Evolutionary conservation across 805 yeast genomes (phyloP).

Genomic region (Teunomyces stri): DNA sequence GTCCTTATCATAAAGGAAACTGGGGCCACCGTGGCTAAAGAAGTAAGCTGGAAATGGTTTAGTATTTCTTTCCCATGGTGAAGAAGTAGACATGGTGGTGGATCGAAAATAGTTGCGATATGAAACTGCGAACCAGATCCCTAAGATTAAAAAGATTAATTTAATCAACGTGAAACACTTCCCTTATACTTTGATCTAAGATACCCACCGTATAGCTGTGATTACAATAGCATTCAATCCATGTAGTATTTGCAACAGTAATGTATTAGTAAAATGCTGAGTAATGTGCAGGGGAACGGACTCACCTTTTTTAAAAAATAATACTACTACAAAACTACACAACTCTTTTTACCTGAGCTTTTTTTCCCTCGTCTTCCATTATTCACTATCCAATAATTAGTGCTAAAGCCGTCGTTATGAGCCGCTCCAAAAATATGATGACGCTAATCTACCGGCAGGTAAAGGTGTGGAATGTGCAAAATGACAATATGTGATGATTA

Average conservation of each 20-base stretch:
- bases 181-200: background rate
- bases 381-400: too few relatives aligned
- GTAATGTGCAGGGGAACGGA: too few relatives aligned
- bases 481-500: background rate
- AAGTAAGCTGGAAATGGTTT: slow-evolving; percentile 58
- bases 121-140: background rate
- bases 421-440: background rate
- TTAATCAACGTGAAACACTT: background rate
- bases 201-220: too few relatives aligned
- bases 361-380: too few relatives aligned
- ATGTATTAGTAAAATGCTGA: background rate
- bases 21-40: slow-evolving; percentile 83
- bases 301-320: too few relatives aligned
- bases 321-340: too few relatives aligned
- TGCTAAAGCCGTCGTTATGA: too few relatives aligned
- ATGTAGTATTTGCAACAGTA: background rate
- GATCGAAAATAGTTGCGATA: background rate
- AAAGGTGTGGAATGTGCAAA: background rate
- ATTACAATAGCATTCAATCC: background rate
- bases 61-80: slow-evolving; percentile 11
- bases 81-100: slow-evolving; percentile 4
- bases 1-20: slow-evolving; percentile 58
- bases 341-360: too few relatives aligned
- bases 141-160: background rate
- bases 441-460: background rate